Percentiles rank a stretch among this genome's conserved stretches.
Conservation (phyloP, 371 early-diverging fungal genomes). For the Circinella minor region DNA sequence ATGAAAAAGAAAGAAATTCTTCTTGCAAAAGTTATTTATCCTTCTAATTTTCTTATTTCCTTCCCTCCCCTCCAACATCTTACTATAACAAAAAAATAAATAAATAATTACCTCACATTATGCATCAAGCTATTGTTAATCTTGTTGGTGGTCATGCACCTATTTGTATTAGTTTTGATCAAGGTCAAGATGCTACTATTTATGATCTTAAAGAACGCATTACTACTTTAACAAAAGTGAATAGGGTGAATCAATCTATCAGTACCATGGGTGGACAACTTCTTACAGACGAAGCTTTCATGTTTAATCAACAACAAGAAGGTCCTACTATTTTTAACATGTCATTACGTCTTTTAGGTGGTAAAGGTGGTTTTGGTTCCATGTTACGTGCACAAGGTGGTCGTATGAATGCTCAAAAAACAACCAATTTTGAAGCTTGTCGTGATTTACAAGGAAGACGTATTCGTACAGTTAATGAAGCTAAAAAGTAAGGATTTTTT, state of each 20-base stretch:
- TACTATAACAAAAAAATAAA: no score
- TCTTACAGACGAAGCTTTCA: constrained; percentile 33
- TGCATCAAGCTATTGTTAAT: constrained; percentile 43
- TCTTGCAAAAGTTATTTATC: no score
- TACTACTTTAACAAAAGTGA: constrained; percentile 9
- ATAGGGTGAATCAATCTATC: constrained; percentile 17
- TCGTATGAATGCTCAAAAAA: constrained; percentile 87
- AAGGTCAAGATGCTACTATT: constrained; percentile 16
- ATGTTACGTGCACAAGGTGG: constrained; percentile 95
- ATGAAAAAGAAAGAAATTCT: no score
- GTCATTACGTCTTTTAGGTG: constrained; percentile 65
- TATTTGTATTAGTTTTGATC: constrained; percentile 31
- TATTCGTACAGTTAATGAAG: constrained; percentile 88
- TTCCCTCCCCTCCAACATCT: no score
- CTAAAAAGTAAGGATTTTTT: constrained; percentile 68
- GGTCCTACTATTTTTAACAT: constrained; percentile 36
- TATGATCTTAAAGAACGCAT: constrained; percentile 38
- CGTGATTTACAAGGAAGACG: constrained; percentile 92
- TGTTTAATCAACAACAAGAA: constrained; percentile 19
- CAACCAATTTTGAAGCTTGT: constrained; percentile 93
- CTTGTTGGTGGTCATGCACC: constrained; percentile 27
- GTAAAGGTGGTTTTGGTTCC: constrained; percentile 97
- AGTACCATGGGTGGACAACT: constrained; percentile 13
- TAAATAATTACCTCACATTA: no score
- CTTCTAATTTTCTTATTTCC: no score